Evolutionary conservation across 441 rosid genomes (phyloP), one percentile per base, ranked within the genome.

Genomic region (Breynia disticha): DNA sequence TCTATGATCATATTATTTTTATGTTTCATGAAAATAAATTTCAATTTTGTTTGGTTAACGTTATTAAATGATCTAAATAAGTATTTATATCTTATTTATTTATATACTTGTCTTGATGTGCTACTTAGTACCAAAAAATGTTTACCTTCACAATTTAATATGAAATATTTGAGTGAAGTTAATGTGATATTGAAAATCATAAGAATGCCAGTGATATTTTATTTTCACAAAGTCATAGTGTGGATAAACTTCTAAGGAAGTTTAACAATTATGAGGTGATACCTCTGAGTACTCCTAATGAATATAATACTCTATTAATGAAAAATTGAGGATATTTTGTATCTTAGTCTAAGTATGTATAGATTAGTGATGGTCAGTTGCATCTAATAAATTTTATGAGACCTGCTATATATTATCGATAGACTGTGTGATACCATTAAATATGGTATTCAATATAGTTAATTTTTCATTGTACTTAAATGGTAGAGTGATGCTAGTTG

Each of bases 201-300:
- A 45, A 45, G 48, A 15, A 16, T 1, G 16, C 4, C 16, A 16
- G 16, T 45, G 16, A 9, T 13, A 12, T 45, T n/a, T 2, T 45
- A 9, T 19, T 45, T 15, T 45, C 48, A 9, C 19, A 45, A 45
- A 19, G 16, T 8, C 46, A 42, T 14, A 19, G 42, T 55, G 48
- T 55, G 13, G 48, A 55, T 12, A 55, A 42, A 19, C 47, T 55
- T 16, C 38, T 55, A 10, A 42, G 8, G 14, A 55, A 55, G 15
- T 55, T 18, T 55, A 15, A 37, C 2, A 11, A 41, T 15, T 43
- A 13, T 42, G 19, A 55, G 42, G 38, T 55, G 1, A 41, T 19
- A 43, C 59, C 39, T 2, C 14, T 21, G 14, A 55, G 49, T 24
- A 55, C 59, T n/a, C 59, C 37, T 43, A 42, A 55, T 55, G 59